Conservation (phyloP, 345 rosid species). For the Trapa incisa region DNA sequence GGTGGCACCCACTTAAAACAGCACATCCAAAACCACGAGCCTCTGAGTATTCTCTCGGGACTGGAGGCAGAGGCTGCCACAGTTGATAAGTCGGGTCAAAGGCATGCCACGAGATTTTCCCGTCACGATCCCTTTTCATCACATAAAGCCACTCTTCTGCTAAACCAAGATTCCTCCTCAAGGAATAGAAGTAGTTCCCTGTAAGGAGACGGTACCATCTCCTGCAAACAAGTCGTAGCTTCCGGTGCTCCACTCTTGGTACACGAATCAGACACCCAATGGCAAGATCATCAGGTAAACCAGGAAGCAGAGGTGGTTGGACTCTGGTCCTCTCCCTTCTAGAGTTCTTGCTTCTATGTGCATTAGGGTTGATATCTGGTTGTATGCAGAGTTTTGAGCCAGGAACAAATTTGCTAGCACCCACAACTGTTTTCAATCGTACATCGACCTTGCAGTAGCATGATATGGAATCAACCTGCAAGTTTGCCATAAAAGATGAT, state of each 20-base stretch:
- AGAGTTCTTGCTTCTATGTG: conserved; percentile 58
- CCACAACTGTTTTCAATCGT: conserved; percentile 77
- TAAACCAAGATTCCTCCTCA: conserved; percentile 65
- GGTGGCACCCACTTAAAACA: conserved; percentile 78
- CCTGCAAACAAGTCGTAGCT: conserved; percentile 75
- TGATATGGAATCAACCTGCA: conserved; percentile 91
- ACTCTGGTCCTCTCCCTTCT: conserved; percentile 64
- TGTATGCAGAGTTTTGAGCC: conserved; percentile 90
- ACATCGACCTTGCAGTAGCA: conserved; percentile 92
- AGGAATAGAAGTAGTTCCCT: conserved; percentile 68
- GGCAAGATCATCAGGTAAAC: conserved; percentile 94
- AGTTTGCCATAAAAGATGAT: not conserved
- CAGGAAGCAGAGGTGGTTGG: conserved; percentile 81
- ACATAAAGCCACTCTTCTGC: conserved; percentile 97
- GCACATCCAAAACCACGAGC: conserved; percentile 96
- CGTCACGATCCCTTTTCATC: conserved; percentile 78
- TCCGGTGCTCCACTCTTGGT: conserved; percentile 75
- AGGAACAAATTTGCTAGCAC: conserved; percentile 88
- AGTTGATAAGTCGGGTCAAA: conserved; percentile 71
- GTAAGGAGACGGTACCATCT: conserved; percentile 70
- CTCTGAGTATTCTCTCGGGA: conserved; percentile 80
- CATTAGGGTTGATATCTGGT: conserved; percentile 91
- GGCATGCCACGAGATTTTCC: conserved; percentile 85
- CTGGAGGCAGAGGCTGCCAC: conserved; percentile 94
- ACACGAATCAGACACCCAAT: conserved; percentile 86